Conservation (phyloP, 495 filamentous ascomycete genomes). For the Tuber magnatum region DNA sequence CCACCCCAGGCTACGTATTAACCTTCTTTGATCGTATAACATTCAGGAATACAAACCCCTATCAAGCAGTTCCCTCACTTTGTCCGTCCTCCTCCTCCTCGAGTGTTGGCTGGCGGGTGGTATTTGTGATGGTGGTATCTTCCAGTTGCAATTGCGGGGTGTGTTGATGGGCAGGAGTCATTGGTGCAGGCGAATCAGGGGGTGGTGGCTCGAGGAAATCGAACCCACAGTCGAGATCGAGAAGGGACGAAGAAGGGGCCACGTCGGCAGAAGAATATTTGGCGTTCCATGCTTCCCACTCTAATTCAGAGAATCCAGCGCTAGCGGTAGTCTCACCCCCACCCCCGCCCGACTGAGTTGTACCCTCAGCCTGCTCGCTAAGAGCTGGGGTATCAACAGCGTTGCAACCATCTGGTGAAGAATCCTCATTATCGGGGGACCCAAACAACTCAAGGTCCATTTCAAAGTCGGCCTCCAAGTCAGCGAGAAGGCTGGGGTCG, state of each 20-base stretch:
- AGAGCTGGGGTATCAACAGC: slow-evolving; percentile 34
- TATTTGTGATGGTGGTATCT: background rate
- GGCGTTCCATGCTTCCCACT: background rate
- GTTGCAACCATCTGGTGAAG: slow-evolving; percentile 41
- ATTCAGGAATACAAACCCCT: slow-evolving; percentile 4
- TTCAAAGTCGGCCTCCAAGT: slow-evolving; percentile 12
- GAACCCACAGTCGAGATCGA: background rate
- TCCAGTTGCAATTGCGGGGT: background rate
- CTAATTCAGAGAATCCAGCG: background rate
- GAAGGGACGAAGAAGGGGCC: background rate
- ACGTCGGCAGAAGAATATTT: background rate
- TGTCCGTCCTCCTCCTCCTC: background rate
- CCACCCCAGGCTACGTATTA: slow-evolving; percentile 2
- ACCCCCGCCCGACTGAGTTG: background rate
- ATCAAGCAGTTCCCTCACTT: background rate
- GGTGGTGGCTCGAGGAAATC: background rate
- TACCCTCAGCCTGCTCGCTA: slow-evolving; percentile 39
- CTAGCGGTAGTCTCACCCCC: background rate
- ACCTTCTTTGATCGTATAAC: slow-evolving; percentile 1
- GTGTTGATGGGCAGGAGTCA: background rate
- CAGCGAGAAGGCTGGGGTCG: background rate
- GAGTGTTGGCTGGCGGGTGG: background rate
- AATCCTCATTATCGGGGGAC: slow-evolving; percentile 19
- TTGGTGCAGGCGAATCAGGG: background rate
- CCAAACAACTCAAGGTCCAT: slow-evolving; percentile 26